Base-by-base conservation (phyloP, 2,329 filamentous ascomycete species). In the Tolypocladium sp. region DNA sequence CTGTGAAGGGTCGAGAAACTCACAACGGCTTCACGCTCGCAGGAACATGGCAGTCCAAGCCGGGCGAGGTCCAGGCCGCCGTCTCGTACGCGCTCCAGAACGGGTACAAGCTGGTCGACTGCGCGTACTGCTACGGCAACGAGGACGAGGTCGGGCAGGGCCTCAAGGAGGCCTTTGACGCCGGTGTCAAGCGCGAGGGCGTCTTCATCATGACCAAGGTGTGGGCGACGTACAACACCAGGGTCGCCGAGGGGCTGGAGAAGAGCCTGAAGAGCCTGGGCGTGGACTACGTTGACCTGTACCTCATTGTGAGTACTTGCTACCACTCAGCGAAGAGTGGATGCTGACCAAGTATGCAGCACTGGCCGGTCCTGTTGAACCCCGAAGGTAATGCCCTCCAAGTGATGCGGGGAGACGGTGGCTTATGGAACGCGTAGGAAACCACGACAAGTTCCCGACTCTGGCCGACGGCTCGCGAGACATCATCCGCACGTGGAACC, bases 141-240 rank as follows among this genome's bases (percentile, higher is more conserved):
- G 91, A 96, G 75, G 82, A 88, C 55, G 90, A 93, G 72, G 91
- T 95, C 20, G 91, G 91, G 63, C 77, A 86, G 69, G 91, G 89
- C 12, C 81, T 96, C 58, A 84, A 85, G 70, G 86, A 89, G 59
- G 90, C 88, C 37, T 85, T 93, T 68, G 79, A 77, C 33, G 76
- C 84, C 6, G 90, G 90, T 30, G 78, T 89, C 66, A 89, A 87
- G 80, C 83, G 91, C 62, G 83, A 89, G 71, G 89, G 95, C 60
- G 76, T 95, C 62, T 95, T 94, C 75, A 84, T 95, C 60, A 89
- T 90, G 58, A 91, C 87, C 68, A 95, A 96, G 81, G 82, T 92
- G 42, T 95, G 91, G 89, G 88, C 86, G 68, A 91, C 89, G 56
- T 92, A 89, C 77, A 87, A 88, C 73, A 84, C 83, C 41, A 80